phyloP scores from a whole-genome alignment of 148 eudicot genomes.

The Heliamphora exappendiculata region DNA sequence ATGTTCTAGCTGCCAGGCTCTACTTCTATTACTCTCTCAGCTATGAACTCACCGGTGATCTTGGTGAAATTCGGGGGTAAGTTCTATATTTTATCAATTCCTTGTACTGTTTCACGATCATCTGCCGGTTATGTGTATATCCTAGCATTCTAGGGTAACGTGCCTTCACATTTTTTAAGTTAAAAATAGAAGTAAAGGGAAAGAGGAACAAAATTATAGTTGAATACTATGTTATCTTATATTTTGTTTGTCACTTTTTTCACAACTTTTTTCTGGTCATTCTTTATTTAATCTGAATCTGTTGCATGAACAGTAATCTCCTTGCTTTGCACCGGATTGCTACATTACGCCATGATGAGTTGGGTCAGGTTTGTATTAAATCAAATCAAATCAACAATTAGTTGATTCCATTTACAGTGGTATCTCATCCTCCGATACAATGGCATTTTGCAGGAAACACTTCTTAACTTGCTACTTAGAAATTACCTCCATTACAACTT shows the following conservation, averaged over 20 bases:
- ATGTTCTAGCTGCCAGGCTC: constrained; percentile 78
- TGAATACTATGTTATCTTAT: not conserved
- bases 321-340: constrained; percentile 86
- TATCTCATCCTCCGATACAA: constrained; percentile 2
- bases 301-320: constrained; percentile 53
- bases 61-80: constrained; percentile 86
- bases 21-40: constrained; percentile 80
- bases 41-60: constrained; percentile 78
- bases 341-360: constrained; percentile 89
- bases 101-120: not conserved
- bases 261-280: not conserved
- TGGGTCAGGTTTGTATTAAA: constrained; percentile 79
- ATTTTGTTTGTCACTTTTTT: not conserved
- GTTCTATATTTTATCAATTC: constrained; percentile 13
- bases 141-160: not conserved
- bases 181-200: not conserved
- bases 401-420: not conserved
- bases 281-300: constrained; percentile 6
- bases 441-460: constrained; percentile 65
- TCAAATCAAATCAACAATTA: not conserved
- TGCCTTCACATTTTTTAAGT: not conserved
- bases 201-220: not conserved
- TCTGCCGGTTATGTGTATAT: not conserved
- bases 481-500: constrained; percentile 92
- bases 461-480: constrained; percentile 83